Conservation (phyloP, 148 eudicot species). For the Pharnaceum exiguum region DNA sequence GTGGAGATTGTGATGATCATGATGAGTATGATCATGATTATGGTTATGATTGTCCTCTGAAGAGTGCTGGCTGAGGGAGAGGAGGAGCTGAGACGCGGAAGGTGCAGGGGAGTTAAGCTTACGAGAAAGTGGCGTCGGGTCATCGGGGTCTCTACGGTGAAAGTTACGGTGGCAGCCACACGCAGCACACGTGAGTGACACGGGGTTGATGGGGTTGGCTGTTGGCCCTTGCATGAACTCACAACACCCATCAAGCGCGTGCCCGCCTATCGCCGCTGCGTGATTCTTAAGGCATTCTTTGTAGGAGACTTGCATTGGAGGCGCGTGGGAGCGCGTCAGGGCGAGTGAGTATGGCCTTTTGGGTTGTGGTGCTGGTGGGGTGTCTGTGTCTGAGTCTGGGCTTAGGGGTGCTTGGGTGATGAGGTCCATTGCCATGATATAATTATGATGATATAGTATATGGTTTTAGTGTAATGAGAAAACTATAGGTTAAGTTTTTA, state of each 20-base stretch:
- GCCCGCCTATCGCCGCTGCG: conserved; percentile 74
- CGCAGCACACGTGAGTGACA: conserved; percentile 63
- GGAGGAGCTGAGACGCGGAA: conserved; percentile 26
- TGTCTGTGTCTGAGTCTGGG: conserved; percentile 40
- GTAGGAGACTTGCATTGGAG: conserved; percentile 27
- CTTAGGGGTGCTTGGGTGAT: conserved; percentile 4
- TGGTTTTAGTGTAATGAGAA: neutral
- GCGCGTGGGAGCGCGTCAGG: conserved; percentile 15
- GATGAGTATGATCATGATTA: too few relatives aligned
- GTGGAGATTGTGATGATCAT: conserved; percentile 8
- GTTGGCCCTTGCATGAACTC: conserved; percentile 74
- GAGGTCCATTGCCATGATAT: conserved; percentile 20
- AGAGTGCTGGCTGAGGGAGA: conserved; percentile 26
- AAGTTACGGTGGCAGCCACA: conserved; percentile 91
- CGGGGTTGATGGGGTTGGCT: conserved; percentile 29
- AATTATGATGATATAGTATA: neutral
- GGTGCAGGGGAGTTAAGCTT: conserved; percentile 25
- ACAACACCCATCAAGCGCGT: conserved; percentile 83
- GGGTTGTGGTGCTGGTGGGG: conserved; percentile 33
- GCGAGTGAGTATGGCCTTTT: conserved; percentile 14
- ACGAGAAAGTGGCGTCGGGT: conserved; percentile 21
- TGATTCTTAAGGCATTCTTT: conserved; percentile 74
- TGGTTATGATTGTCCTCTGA: conserved; percentile 9
- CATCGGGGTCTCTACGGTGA: conserved; percentile 70
- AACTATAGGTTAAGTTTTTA: too few relatives aligned